Percentiles rank a stretch among this genome's conserved stretches.
Conservation (phyloP, 1,284 basidiomycete genomes). For the Ganoderma meredithae region DNA sequence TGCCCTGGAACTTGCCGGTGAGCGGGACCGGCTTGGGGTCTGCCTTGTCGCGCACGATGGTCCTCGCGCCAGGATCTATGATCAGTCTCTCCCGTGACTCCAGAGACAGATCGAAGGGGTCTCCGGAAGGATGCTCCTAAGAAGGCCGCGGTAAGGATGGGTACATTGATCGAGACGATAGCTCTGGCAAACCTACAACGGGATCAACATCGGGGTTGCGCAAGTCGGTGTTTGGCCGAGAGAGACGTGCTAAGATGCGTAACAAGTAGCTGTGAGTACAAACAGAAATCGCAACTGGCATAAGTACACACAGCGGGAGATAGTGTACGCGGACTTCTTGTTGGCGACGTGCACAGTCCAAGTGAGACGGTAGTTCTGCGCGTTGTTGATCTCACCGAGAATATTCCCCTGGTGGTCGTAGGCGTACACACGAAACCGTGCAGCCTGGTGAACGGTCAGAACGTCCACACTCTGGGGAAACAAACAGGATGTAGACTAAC, state of each 20-base stretch:
- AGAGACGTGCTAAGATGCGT: background rate
- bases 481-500: slow-evolving; percentile 18
- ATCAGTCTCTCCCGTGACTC: no score
- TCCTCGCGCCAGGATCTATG: no score
- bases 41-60: no score
- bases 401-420: slow-evolving; percentile 28
- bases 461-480: background rate
- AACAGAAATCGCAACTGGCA: background rate
- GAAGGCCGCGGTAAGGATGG: background rate
- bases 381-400: slow-evolving; percentile 34
- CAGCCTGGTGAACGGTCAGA: slow-evolving; percentile 28
- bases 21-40: no score
- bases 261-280: background rate
- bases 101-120: background rate
- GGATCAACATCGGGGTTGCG: slow-evolving; percentile 5
- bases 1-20: no score
- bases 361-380: slow-evolving; percentile 23
- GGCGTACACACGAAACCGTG: slow-evolving; percentile 36
- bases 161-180: background rate
- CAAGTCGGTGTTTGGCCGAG: background rate
- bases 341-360: slow-evolving; percentile 40
- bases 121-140: no score
- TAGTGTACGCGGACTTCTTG: slow-evolving; percentile 31
- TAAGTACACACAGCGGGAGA: no score
- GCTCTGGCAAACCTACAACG: background rate